These are phyloP conservation scores for Veloboletus limbatus DNA, from an alignment of 1,284 basidiomycete genomes.

Conservation along the genomic window DNA sequence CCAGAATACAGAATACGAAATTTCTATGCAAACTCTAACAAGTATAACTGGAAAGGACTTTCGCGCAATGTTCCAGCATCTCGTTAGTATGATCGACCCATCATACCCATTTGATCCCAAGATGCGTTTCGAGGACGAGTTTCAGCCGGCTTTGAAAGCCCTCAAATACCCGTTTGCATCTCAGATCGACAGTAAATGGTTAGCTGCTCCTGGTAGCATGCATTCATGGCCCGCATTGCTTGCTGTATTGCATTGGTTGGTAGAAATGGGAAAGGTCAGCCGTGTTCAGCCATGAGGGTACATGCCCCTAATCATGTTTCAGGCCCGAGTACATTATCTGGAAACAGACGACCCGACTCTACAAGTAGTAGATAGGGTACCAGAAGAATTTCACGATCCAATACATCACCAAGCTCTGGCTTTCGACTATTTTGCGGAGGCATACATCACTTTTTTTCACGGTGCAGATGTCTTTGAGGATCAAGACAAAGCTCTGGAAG, in stretches of 20 bases:
- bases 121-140: constrained; percentile 77
- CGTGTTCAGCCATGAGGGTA: background rate
- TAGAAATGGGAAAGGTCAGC: constrained; percentile 73
- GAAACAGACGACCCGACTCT: constrained; percentile 62
- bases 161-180: constrained; percentile 75
- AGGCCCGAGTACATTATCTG: constrained; percentile 50
- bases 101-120: constrained; percentile 54
- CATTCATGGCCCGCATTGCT: constrained; percentile 82
- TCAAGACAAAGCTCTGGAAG: constrained; percentile 66
- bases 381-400: constrained; percentile 70
- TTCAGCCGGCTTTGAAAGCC: constrained; percentile 68
- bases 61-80: constrained; percentile 73
- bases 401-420: constrained; percentile 72
- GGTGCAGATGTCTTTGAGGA: constrained; percentile 71
- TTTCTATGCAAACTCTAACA: constrained; percentile 60
- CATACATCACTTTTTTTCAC: constrained; percentile 72
- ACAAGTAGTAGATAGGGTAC: constrained; percentile 57
- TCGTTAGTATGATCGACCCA: constrained; percentile 74
- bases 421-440: constrained; percentile 68
- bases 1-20: constrained; percentile 58
- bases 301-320: constrained; percentile 9
- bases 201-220: constrained; percentile 81
- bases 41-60: constrained; percentile 83
- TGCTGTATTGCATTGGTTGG: constrained; percentile 85
- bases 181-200: constrained; percentile 74